Conservation (phyloP, 495 filamentous ascomycete genomes). For the Penicillium taxi region DNA sequence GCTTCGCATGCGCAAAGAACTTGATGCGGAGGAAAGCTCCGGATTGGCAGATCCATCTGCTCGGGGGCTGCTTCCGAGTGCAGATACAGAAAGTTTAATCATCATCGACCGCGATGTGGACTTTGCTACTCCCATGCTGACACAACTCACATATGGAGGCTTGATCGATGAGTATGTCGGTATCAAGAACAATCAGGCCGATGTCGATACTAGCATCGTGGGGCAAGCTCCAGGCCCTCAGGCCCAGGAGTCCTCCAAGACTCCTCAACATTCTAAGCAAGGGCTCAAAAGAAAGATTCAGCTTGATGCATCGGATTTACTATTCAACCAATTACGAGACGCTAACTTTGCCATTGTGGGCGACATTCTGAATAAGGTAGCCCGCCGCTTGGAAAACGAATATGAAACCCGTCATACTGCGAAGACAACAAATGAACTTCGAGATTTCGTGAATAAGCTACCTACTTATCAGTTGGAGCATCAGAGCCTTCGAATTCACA, state of each 20-base stretch:
- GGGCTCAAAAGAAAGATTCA: constrained; percentile 82
- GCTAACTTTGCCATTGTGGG: constrained; percentile 94
- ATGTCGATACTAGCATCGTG: constrained; percentile 87
- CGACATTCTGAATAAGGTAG: constrained; percentile 79
- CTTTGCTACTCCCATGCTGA: constrained; percentile 81
- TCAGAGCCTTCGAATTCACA: constrained; percentile 84
- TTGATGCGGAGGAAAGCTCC: constrained; percentile 69
- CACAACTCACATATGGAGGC: constrained; percentile 95
- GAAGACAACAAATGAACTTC: constrained; percentile 81
- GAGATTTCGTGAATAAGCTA: constrained; percentile 84
- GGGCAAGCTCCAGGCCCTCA: constrained; percentile 56
- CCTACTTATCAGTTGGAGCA: constrained; percentile 91
- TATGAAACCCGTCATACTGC: constrained; percentile 85
- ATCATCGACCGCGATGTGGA: constrained; percentile 95
- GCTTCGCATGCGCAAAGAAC: constrained; percentile 86
- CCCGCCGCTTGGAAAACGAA: constrained; percentile 75
- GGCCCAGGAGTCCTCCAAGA: constrained; percentile 46
- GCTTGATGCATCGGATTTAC: constrained; percentile 80
- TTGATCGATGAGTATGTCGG: constrained; percentile 91
- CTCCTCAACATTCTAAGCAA: constrained; percentile 46
- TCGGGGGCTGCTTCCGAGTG: constrained; percentile 72
- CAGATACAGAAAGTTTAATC: constrained; percentile 78
- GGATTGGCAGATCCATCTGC: constrained; percentile 47
- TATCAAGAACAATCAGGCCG: constrained; percentile 79
- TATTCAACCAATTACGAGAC: constrained; percentile 84